phyloP scores from a whole-genome alignment of 805 yeast species.

The Candida tibetensis region DNA sequence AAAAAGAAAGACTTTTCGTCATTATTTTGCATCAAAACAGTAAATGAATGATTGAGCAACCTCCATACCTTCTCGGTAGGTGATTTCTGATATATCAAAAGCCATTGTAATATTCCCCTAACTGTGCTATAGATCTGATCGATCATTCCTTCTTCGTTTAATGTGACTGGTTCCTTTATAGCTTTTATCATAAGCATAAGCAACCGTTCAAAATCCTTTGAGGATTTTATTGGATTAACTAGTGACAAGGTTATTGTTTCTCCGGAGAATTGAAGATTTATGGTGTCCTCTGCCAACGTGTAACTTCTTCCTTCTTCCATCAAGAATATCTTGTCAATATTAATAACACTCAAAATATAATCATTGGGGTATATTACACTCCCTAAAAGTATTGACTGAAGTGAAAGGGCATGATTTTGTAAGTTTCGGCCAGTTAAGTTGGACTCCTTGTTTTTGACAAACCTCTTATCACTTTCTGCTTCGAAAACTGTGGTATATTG shows the following conservation, averaged over 20 bases:
- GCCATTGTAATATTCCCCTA: constrained; percentile 28
- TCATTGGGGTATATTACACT: constrained; percentile 8
- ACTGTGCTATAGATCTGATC: constrained; percentile 19
- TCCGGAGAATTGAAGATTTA: constrained; percentile 16
- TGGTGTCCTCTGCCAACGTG: constrained; percentile 11
- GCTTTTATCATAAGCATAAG: constrained; percentile 18
- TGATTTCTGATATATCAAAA: constrained; percentile 27
- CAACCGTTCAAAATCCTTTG: constrained; percentile 12
- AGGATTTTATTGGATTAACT: constrained; percentile 21
- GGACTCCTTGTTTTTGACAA: constrained; percentile 8
- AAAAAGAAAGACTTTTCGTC: constrained; percentile 4
- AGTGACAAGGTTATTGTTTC: constrained; percentile 23
- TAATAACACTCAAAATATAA: constrained; percentile 13
- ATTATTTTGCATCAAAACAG: constrained; percentile 7
- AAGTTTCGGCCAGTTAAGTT: not conserved
- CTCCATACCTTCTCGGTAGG: constrained; percentile 20
- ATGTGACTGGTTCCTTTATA: constrained; percentile 11
- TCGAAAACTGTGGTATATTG: constrained; percentile 32
- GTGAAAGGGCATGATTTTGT: not conserved
- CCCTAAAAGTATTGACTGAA: not conserved
- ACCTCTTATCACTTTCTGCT: constrained; percentile 28
- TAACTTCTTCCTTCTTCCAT: constrained; percentile 18
- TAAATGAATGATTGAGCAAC: constrained; percentile 12
- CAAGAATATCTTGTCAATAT: constrained; percentile 14
- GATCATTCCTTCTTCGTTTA: constrained; percentile 1